Conservation (phyloP, 495 filamentous ascomycete genomes). For the Neurospora sp. region DNA sequence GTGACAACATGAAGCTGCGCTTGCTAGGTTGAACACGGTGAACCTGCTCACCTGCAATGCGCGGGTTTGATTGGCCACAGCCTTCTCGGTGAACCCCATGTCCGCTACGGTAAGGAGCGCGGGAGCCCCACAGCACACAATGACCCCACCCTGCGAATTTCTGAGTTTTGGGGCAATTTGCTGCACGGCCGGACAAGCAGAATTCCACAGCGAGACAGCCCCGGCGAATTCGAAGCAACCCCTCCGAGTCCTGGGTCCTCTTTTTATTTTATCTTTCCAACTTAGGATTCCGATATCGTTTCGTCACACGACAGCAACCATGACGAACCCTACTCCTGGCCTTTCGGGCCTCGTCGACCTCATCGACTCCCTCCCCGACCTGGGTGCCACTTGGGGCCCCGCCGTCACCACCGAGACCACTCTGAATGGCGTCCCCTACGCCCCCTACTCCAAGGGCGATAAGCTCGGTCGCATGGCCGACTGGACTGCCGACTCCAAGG, state of each 20-base stretch:
- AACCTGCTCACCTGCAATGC: not conserved
- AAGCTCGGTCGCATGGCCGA: slow-evolving; percentile 98
- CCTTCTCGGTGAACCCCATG: not conserved
- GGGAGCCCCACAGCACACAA: slow-evolving; percentile 14
- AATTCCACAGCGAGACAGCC: not conserved
- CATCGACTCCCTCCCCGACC: slow-evolving; percentile 46
- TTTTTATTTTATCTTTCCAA: not conserved
- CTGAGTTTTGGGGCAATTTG: slow-evolving; percentile 11
- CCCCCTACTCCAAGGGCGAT: slow-evolving; percentile 96
- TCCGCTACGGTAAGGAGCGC: not conserved
- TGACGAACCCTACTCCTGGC: slow-evolving; percentile 18
- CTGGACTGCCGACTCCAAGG: slow-evolving; percentile 93
- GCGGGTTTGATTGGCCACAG: not conserved
- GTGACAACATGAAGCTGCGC: not conserved
- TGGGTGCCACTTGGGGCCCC: slow-evolving; percentile 76
- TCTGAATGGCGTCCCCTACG: slow-evolving; percentile 88
- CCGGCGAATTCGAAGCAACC: not conserved
- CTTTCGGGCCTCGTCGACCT: slow-evolving; percentile 39
- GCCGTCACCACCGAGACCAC: slow-evolving; percentile 70
- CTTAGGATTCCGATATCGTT: not conserved
- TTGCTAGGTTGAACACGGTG: not conserved
- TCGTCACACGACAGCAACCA: slow-evolving; percentile 6
- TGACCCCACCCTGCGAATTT: slow-evolving; percentile 19
- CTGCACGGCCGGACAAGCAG: not conserved
- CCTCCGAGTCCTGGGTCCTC: not conserved